Base-by-base conservation (phyloP, 768 basidiomycete species). In the Psilocybe sp. region DNA sequence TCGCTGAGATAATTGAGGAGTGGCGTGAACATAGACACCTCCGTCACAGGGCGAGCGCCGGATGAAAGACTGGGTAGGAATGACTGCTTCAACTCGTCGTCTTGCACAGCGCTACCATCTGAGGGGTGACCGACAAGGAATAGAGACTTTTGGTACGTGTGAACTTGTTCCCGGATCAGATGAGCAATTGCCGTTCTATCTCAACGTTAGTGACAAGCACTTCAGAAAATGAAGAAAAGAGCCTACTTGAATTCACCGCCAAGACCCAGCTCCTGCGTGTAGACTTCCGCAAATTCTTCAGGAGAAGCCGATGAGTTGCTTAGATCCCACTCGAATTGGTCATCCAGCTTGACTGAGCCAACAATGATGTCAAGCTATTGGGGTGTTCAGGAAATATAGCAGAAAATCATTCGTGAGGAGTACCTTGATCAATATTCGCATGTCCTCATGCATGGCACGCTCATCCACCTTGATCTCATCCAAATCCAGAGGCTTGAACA, bases 271-370 rank as follows among this genome's bases (percentile, higher is more conserved):
- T 99, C 97, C 16, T 81, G 80, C 1, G 84, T 74, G 63, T 97
- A 96, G 0, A 86, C 77, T 54, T 89, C 87, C 6, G 97, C 92
- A 66, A 98, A 98, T 19, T 87, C 84, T 68, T 99, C 97, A 0
- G 96, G 95, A 0, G 87, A 87, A 3, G 90, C 87, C 40, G 78
- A 75, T 16, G 74, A 69, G 49, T 89, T 92, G 57, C 87, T 87
- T 34, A 98, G 68, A 65, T 99, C 96, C 97, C 97, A 99, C 64
- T 98, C 97, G 61, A 98, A 96, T 61, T 94, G 89, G 68, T 99
- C 97, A 49, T 92, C 89, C 18, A 99, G 79, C 66, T 95, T 94
- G 72, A 94, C 82, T 6, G 87, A 84, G 18, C 92, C 96, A 48
- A 95, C 87, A 47, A 93, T 91, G 68, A 98, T 92, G 68, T 98